phyloP scores from a whole-genome alignment of 208 protist genomes.

The Leishmania aethiopica region DNA sequence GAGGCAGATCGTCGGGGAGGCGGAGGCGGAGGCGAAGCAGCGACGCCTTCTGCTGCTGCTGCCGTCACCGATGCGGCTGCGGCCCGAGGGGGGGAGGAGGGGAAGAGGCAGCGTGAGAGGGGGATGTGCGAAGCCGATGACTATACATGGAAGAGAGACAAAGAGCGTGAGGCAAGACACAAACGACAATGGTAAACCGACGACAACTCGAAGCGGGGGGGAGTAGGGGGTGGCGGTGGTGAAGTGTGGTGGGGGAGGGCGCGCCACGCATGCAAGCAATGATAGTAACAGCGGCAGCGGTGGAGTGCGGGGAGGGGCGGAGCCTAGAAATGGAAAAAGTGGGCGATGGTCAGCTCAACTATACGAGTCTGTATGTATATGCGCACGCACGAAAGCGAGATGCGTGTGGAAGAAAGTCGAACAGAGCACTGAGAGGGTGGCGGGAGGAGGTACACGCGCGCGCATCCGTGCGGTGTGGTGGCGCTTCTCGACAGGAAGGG shows the following conservation, averaged over 20 bases:
- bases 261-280: neutral
- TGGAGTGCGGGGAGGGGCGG: neutral
- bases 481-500: neutral
- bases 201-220: neutral
- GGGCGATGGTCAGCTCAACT: neutral
- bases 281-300: neutral
- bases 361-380: neutral
- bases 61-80: neutral
- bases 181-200: neutral
- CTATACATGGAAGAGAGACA: constrained; percentile 7
- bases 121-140: neutral
- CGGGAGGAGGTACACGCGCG: neutral
- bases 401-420: neutral
- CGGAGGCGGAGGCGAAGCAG: neutral
- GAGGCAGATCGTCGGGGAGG: neutral
- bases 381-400: neutral
- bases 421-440: neutral
- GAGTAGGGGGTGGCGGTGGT: neutral
- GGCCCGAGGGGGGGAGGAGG: neutral
- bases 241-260: neutral
- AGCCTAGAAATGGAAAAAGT: neutral
- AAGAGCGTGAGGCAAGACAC: neutral
- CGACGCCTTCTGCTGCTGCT: neutral
- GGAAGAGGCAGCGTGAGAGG: neutral
- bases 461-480: neutral